Conservation (phyloP, 495 filamentous ascomycete genomes). For the Darksidea phi region DNA sequence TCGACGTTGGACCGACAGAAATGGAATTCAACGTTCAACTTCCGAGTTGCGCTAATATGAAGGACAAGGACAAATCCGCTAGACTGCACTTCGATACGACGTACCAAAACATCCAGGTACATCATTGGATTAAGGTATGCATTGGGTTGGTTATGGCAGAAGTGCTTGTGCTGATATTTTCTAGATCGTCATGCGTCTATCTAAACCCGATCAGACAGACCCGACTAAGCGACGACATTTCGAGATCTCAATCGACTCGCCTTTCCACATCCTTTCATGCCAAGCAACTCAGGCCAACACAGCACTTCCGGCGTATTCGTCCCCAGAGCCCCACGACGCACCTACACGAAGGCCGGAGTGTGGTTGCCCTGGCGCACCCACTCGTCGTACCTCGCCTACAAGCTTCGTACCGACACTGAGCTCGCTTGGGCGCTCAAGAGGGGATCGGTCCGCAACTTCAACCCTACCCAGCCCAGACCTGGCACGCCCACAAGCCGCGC, state of each 20-base stretch:
- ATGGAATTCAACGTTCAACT: slow-evolving; percentile 97
- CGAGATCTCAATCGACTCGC: slow-evolving; percentile 97
- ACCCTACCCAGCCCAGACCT: slow-evolving; percentile 43
- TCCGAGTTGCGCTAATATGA: slow-evolving; percentile 87
- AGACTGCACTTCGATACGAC: slow-evolving; percentile 91
- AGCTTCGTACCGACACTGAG: slow-evolving; percentile 47
- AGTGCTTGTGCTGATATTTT: slow-evolving; percentile 36
- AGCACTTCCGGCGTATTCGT: slow-evolving; percentile 78
- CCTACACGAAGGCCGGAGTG: slow-evolving; percentile 59
- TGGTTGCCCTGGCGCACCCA: slow-evolving; percentile 70
- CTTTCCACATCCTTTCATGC: slow-evolving; percentile 93
- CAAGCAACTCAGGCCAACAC: slow-evolving; percentile 90
- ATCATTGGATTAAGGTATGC: slow-evolving; percentile 97
- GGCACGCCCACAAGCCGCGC: slow-evolving; percentile 42
- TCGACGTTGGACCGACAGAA: slow-evolving; percentile 81
- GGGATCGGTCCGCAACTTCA: slow-evolving; percentile 7
- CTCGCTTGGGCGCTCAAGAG: slow-evolving; percentile 35
- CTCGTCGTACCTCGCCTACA: slow-evolving; percentile 46
- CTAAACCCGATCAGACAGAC: slow-evolving; percentile 77
- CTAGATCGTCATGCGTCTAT: slow-evolving; percentile 95
- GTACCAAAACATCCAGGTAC: slow-evolving; percentile 92
- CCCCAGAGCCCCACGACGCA: slow-evolving; percentile 54
- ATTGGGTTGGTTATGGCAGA: background rate
- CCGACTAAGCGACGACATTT: slow-evolving; percentile 86
- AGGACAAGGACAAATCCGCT: slow-evolving; percentile 67